Percentiles rank a stretch among this genome's conserved stretches.
These are phyloP conservation scores for Glaciozyma martinii DNA, from an alignment of 768 basidiomycete species.

Conservation along the genomic window DNA sequence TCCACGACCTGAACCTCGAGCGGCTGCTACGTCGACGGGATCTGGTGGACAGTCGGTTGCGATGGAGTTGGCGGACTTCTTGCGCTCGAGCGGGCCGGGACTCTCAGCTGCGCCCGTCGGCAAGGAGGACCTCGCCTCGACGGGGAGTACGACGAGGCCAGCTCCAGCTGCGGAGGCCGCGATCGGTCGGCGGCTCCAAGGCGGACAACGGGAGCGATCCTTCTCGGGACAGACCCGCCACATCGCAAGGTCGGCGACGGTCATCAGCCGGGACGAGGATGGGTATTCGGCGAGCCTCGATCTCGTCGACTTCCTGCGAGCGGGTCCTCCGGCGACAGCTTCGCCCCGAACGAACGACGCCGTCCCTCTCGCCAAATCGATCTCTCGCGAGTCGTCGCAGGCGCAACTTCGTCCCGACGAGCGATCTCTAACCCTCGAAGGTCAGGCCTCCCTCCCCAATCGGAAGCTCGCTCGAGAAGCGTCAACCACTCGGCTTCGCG, in stretches of 20 bases:
- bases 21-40: neutral
- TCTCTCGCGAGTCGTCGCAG: neutral
- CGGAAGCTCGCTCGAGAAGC: neutral
- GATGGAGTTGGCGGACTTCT: neutral
- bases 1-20: conserved; percentile 6
- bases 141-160: no score
- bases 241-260: neutral
- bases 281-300: conserved; percentile 3
- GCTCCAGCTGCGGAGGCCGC: no score
- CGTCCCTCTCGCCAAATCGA: neutral
- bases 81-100: neutral
- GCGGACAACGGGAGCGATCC: neutral
- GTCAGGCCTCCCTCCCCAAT: no score
- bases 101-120: neutral
- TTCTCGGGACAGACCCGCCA: neutral
- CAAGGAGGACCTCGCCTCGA: neutral
- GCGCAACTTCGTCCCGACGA: no score
- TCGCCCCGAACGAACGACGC: neutral
- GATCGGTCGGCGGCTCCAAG: no score
- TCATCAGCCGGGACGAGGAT: neutral
- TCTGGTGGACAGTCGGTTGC: neutral
- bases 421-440: no score
- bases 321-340: neutral
- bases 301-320: conserved; percentile 22
- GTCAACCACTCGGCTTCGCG: neutral